Percentiles rank a stretch among this genome's conserved stretches.
These are phyloP conservation scores for Cyphellophora europaea DNA, from an alignment of 2,329 filamentous ascomycete genomes.

Conservation along the genomic window DNA sequence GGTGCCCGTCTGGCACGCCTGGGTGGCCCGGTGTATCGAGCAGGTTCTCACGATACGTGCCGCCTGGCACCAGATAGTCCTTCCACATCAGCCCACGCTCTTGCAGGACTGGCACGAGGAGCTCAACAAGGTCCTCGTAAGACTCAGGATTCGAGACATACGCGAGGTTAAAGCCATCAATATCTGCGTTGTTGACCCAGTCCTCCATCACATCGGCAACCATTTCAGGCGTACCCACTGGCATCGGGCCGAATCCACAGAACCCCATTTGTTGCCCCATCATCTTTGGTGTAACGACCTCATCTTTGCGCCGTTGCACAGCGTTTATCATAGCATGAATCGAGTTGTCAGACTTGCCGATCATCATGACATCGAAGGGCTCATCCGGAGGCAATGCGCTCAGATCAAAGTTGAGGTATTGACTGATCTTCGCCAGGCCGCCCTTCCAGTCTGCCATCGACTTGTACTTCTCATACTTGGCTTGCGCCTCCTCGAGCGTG, in stretches of 20 bases:
- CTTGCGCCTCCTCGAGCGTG: conserved; percentile 43
- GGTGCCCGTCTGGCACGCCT: not conserved
- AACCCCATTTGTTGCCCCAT: conserved; percentile 46
- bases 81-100: conserved; percentile 29
- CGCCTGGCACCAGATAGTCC: conserved; percentile 4
- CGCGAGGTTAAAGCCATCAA: conserved; percentile 65
- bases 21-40: not conserved
- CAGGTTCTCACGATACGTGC: conserved; percentile 15
- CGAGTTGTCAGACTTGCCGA: conserved; percentile 29
- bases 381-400: conserved; percentile 4
- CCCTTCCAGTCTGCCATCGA: conserved; percentile 44
- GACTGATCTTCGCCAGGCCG: conserved; percentile 45
- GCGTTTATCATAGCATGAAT: conserved; percentile 33
- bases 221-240: conserved; percentile 56
- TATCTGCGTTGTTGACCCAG: conserved; percentile 59
- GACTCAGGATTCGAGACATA: conserved; percentile 60
- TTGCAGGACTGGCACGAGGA: conserved; percentile 54
- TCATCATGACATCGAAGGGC: not conserved
- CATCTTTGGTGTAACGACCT: conserved; percentile 12
- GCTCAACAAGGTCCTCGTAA: conserved; percentile 58
- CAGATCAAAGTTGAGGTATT: conserved; percentile 3
- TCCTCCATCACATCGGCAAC: conserved; percentile 58
- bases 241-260: conserved; percentile 56
- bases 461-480: conserved; percentile 41
- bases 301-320: conserved; percentile 21